A percentile compares a stretch with the other conserved stretches of the same genome.
These are phyloP conservation scores for Wilcoxina mikolae DNA, from an alignment of 495 filamentous ascomycete genomes.

Conservation along the genomic window DNA sequence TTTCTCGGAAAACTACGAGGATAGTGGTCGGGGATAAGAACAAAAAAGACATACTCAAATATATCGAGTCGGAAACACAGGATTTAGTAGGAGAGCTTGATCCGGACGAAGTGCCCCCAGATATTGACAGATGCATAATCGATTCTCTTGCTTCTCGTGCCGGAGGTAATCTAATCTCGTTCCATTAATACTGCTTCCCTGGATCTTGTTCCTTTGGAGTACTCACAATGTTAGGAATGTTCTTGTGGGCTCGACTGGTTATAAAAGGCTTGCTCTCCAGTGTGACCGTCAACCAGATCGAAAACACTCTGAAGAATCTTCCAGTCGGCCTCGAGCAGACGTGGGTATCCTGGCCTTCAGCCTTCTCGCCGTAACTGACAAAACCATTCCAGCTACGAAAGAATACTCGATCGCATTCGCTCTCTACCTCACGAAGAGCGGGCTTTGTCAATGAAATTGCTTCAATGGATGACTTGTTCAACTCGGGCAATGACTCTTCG, in stretches of 20 bases:
- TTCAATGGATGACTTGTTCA: slow-evolving; percentile 1
- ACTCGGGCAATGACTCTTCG: slow-evolving; percentile 13
- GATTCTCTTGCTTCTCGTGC: slow-evolving; percentile 13
- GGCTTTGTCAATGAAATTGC: slow-evolving; percentile 11
- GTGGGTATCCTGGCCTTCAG: not conserved
- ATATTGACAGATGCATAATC: slow-evolving; percentile 8
- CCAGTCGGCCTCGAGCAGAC: not conserved
- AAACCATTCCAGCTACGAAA: slow-evolving; percentile 24
- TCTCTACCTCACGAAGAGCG: not conserved
- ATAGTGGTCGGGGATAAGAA: not conserved
- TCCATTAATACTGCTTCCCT: not conserved
- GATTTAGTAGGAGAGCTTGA: not conserved
- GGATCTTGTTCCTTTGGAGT: too few species aligned
- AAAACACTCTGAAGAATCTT: not conserved
- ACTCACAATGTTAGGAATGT: too few species aligned
- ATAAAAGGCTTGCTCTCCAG: slow-evolving; percentile 16
- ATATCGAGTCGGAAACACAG: not conserved
- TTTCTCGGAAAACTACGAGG: not conserved
- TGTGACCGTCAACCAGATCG: not conserved
- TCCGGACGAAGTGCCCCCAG: not conserved
- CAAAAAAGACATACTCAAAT: not conserved
- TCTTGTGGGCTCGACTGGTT: slow-evolving; percentile 24
- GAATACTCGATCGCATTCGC: slow-evolving; percentile 20
- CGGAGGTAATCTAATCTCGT: slow-evolving; percentile 20
- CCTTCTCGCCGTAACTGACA: too few species aligned